Conservation (phyloP, 495 filamentous ascomycete species). For the Xylona heveae region DNA sequence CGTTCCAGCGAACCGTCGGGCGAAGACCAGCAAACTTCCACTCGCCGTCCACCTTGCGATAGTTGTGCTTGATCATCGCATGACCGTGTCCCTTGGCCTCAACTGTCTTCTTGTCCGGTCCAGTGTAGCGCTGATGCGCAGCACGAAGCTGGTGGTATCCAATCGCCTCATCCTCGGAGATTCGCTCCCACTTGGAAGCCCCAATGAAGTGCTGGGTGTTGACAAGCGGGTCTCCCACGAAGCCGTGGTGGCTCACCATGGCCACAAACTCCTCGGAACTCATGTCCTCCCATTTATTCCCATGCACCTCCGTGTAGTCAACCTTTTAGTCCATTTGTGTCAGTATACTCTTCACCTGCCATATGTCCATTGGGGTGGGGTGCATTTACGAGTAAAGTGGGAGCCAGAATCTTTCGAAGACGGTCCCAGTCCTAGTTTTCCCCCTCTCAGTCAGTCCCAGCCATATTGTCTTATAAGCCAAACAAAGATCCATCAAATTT, state of each 20-base stretch:
- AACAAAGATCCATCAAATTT: not conserved
- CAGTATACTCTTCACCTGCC: slow-evolving; percentile 4
- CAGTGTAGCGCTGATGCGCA: slow-evolving; percentile 45
- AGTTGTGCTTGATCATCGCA: slow-evolving; percentile 48
- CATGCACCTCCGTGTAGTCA: slow-evolving; percentile 14
- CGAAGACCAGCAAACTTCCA: slow-evolving; percentile 69
- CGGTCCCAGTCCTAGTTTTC: slow-evolving; percentile 45
- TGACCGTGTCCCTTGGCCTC: slow-evolving; percentile 46
- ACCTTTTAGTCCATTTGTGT: slow-evolving; percentile 10
- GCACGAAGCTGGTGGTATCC: slow-evolving; percentile 33
- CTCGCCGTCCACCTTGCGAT: slow-evolving; percentile 49
- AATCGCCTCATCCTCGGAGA: slow-evolving; percentile 12
- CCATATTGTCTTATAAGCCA: not conserved
- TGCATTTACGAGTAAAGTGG: slow-evolving; percentile 32
- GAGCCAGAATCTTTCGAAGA: slow-evolving; percentile 48
- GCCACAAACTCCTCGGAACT: slow-evolving; percentile 11
- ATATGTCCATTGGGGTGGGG: slow-evolving; percentile 4
- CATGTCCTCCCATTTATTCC: slow-evolving; percentile 11
- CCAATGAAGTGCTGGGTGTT: slow-evolving; percentile 17
- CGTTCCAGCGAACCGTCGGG: slow-evolving; percentile 49
- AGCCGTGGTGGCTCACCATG: slow-evolving; percentile 10
- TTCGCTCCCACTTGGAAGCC: slow-evolving; percentile 12
- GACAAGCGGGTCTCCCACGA: slow-evolving; percentile 14
- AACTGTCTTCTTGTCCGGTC: slow-evolving; percentile 25
- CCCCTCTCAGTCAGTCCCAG: not conserved